These are phyloP conservation scores for Groenewaldozyma tartarivorans DNA, from an alignment of 805 yeast species.

Conservation along the genomic window DNA sequence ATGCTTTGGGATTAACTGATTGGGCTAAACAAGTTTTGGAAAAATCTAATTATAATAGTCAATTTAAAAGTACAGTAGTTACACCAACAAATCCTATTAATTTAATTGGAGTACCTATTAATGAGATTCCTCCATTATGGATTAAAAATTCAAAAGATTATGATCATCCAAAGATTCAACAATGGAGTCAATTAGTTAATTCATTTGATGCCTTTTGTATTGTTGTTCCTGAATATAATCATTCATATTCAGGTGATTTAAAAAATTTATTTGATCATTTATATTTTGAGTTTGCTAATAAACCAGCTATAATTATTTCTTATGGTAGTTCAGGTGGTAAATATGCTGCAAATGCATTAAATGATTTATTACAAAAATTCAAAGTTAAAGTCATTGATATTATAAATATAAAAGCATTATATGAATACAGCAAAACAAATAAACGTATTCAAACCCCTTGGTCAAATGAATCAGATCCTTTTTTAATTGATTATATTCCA, in stretches of 20 bases:
- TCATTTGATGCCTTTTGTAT: conserved; percentile 25
- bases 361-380: too few relatives aligned
- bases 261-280: conserved; percentile 32
- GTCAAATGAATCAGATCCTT: too few relatives aligned
- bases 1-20: background rate
- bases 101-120: background rate
- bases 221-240: conserved; percentile 32
- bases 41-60: background rate
- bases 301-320: conserved; percentile 27
- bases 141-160: background rate
- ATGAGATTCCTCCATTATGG: background rate
- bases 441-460: too few relatives aligned
- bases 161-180: background rate
- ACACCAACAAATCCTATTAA: background rate
- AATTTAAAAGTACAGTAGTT: background rate
- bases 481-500: too few relatives aligned
- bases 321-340: conserved; percentile 30
- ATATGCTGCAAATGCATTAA: too few relatives aligned
- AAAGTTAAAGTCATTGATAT: too few relatives aligned
- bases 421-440: too few relatives aligned
- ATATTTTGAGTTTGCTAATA: conserved; percentile 28
- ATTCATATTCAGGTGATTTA: conserved; percentile 30
- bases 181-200: background rate
- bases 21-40: background rate
- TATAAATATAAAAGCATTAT: too few relatives aligned